These are phyloP conservation scores for Coemansia sp. DNA, from an alignment of 192 early-diverging fungal species.

Conservation along the genomic window DNA sequence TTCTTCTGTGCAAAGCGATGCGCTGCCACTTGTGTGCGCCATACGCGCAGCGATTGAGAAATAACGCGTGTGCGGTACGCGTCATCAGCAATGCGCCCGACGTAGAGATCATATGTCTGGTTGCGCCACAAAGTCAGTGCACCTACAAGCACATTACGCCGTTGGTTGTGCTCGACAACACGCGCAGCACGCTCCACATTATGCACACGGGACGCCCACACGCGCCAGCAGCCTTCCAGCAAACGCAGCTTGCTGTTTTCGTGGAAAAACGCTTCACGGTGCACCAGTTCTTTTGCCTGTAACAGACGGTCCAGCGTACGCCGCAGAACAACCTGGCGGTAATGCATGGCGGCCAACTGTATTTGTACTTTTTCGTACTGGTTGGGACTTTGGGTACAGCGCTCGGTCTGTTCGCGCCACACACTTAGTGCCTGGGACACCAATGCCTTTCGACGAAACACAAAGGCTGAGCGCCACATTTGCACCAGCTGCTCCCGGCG, in stretches of 20 bases:
- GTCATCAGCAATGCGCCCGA: neutral
- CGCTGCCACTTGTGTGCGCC: constrained; percentile 7
- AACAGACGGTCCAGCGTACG: neutral
- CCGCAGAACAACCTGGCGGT: constrained; percentile 8
- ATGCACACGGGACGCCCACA: neutral
- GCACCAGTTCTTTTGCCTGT: constrained; percentile 2
- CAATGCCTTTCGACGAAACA: constrained; percentile 3
- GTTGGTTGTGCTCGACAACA: neutral
- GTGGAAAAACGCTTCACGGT: constrained; percentile 6
- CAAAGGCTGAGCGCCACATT: constrained; percentile 32
- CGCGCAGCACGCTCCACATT: neutral
- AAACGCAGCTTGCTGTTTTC: neutral
- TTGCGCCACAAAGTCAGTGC: constrained; percentile 5
- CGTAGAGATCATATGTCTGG: neutral
- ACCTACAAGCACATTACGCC: neutral
- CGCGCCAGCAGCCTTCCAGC: neutral
- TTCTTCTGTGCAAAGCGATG: constrained; percentile 2
- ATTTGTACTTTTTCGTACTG: constrained; percentile 12
- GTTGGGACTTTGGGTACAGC: neutral
- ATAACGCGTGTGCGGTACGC: neutral
- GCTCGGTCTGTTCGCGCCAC: constrained; percentile 4
- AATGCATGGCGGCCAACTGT: constrained; percentile 21
- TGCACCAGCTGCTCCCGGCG: constrained; percentile 31
- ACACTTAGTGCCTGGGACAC: constrained; percentile 7
- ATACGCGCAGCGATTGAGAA: neutral